Evolutionary conservation across 2,329 filamentous ascomycete genomes (phyloP), one percentile per base, ranked within the genome.

Genomic region (Talaromyces sp.): DNA sequence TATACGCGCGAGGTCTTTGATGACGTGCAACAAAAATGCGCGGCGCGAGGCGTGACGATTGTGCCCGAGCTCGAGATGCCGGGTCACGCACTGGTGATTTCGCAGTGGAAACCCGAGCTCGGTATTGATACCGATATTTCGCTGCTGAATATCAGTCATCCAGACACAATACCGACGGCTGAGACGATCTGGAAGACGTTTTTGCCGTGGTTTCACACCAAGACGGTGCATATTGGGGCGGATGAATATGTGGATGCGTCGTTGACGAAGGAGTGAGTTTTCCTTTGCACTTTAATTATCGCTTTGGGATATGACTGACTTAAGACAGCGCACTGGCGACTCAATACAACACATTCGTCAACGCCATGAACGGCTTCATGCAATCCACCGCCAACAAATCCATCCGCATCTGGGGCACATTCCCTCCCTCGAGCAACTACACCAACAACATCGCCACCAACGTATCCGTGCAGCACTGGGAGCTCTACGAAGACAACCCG

Each of bases 41-140:
- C 78, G 0, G 70, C 74, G 0, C 75, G 82, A 10, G 84, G 84
- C 3, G 81, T 86, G 2, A 84, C 83, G 2, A 72, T 86, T 10
- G 73, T 85, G 8, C 83, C 83, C 0, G 83, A 85, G 67, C 82
- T 85, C 30, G 83, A 86, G 67, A 76, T 82, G 0, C 83, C 83
- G 0, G 83, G 83, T 0, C 84, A 86, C 61, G 78, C 82, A 0
- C 69, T 85, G 1, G 78, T 80, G 8, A 81, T 85, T 44, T 78
- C 79, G 5, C 81, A 85, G 64, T 85, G 83, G 83, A 82, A 81
- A 61, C 82, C 82, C 0, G 76, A 84, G 62, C 69, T 85, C 7
- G 83, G 76, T 15, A 53, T 62, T 0, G 72, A 82, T 7, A 66
- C 70, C 0, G 80, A 83, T 62, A 65, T 81, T 8, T 82, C 79